Base-by-base conservation (phyloP, 805 yeast species). In the Saturnispora kantuleensis region DNA sequence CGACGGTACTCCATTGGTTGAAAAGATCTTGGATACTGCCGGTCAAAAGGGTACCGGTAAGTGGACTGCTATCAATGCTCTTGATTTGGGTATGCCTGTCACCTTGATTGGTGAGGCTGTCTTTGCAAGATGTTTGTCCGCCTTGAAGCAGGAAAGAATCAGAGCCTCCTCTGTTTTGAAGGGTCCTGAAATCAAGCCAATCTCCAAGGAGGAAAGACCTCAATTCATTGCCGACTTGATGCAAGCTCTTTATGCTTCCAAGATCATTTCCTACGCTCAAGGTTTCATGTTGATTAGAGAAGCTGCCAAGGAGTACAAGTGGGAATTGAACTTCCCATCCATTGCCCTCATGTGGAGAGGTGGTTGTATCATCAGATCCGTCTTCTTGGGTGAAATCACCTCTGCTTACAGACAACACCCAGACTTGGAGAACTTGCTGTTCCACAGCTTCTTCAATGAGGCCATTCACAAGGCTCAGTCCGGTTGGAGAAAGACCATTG, bases 311-410 rank as follows among this genome's bases (percentile, higher is more conserved):
- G 95, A 87, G 68, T 90, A 87, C 78, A 81, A 81, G 63, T 90
- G 98, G 98, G 81, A 85, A 70, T 77, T 90, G 67, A 93, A 90
- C 83, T 84, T 86, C 81, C 96, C 97, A 59, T 93, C 95, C 49
- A 93, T 93, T 60, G 97, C 97, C 58, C 79, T 93, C 62, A 90
- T 90, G 97, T 90, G 98, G 98, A 83, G 98, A 79, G 98, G 98
- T 75, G 98, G 98, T 60, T 90, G 98, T 79, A 90, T 90, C 70
- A 90, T 90, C 73, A 86, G 97, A 79, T 90, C 98, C 47, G 97
- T 90, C 54, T 90, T 90, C 84, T 76, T 90, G 65, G 97, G 81
- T 64, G 97, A 90, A 70, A 90, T 90, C 72, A 90, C 98, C 56
- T 68, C 86, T 66, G 98, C 98, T 56, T 90, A 82, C 84, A 85